These are phyloP conservation scores for Cryptosporidium parvum DNA, from an alignment of 169 alveolate genomes.

Conservation along the genomic window DNA sequence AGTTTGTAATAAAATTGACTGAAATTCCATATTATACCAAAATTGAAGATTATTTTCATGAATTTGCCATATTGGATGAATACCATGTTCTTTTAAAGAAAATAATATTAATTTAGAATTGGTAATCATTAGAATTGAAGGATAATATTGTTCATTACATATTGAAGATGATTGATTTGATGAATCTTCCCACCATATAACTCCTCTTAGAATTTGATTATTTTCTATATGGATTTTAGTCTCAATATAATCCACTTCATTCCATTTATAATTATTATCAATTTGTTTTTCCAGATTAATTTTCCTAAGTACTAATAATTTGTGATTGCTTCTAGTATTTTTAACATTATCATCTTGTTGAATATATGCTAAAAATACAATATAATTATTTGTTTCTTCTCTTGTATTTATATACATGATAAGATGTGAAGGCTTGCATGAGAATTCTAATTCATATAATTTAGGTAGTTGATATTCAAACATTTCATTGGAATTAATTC, in stretches of 20 bases:
- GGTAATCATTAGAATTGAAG: constrained; percentile 42
- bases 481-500: not conserved
- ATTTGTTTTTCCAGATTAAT: not conserved
- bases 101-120: not conserved
- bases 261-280: not conserved
- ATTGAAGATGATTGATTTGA: not conserved
- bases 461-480: constrained; percentile 33
- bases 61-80: constrained; percentile 32
- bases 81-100: not conserved
- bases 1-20: constrained; percentile 31
- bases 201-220: constrained; percentile 37
- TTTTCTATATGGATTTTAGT: constrained; percentile 4
- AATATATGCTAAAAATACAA: constrained; percentile 17
- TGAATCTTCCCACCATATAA: constrained; percentile 51
- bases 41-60: not conserved
- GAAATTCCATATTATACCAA: constrained; percentile 60
- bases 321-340: not conserved
- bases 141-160: not conserved
- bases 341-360: not conserved
- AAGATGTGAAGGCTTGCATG: not conserved
- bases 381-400: not conserved
- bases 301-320: constrained; percentile 20
- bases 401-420: not conserved
- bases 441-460: constrained; percentile 25
- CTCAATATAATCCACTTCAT: constrained; percentile 30